A percentile compares a stretch with the other conserved stretches of the same genome.
phyloP scores from a whole-genome alignment of 306 rosid genomes.

The Castanea mollissima region DNA sequence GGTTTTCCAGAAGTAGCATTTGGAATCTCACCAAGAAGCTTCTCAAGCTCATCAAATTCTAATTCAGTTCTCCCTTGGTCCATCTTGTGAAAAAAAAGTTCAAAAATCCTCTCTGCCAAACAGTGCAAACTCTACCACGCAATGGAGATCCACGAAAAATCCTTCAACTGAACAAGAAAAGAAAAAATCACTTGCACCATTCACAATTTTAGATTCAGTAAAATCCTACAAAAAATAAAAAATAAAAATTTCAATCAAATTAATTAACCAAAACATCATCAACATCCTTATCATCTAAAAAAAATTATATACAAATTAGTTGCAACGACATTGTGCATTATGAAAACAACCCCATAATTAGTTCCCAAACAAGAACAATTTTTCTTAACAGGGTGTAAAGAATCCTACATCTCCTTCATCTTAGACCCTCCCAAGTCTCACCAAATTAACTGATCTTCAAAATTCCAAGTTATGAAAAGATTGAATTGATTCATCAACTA shows the following conservation, averaged over 20 bases:
- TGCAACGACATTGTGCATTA: neutral
- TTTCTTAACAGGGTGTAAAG: neutral
- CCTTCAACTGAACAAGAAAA: constrained; percentile 3
- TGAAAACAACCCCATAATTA: neutral
- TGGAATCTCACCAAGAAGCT: constrained; percentile 52
- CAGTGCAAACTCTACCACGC: constrained; percentile 5
- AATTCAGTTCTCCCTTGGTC: constrained; percentile 25
- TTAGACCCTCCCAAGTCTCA: neutral
- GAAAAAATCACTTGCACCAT: neutral
- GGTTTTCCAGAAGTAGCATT: constrained; percentile 37
- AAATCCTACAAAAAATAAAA: neutral
- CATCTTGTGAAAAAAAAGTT: constrained; percentile 16
- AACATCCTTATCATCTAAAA: neutral
- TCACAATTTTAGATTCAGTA: neutral
- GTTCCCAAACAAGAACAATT: neutral
- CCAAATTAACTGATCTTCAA: neutral
- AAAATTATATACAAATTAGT: neutral
- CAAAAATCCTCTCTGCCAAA: neutral
- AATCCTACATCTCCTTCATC: neutral
- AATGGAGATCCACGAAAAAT: neutral
- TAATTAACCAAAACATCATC: neutral
- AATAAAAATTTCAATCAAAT: neutral
- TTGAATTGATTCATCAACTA: neutral
- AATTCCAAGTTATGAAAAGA: neutral
- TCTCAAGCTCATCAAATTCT: constrained; percentile 49